Evolutionary conservation across 768 basidiomycete genomes (phyloP), one percentile per base, ranked within the genome.

Genomic region (Kwoniella sp.): DNA sequence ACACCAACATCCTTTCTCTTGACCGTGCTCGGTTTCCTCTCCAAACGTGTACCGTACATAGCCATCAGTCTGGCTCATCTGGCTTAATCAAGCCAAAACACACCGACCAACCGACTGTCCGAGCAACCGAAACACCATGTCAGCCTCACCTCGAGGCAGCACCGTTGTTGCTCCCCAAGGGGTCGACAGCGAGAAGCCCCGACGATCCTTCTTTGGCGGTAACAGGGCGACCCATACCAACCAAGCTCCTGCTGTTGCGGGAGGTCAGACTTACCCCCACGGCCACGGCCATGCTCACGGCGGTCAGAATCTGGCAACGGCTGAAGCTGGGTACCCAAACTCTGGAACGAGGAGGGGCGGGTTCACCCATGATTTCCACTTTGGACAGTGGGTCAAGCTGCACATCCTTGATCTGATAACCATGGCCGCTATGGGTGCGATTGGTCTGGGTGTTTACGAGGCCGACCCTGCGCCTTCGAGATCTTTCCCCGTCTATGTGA

Each of bases 361-460:
- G 37, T 60, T 60, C 50, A 53, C 37, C 6, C 58, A 60, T 56
- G 69, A 64, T 22, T 73, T 73, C 63, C 56, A 63, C 5, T 61
- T 69, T 47, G 55, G 53, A 9, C 36, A 51, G 26, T 73, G 72
- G 72, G 50, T 73, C 49, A 79, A 83, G 58, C 80, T 84, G 5
- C 84, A 86, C 80, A 82, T 80, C 5, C 71, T 84, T 51, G 85
- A 86, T 64, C 68, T 86, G 13, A 78, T 86, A 26, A 85, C 85
- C 1, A 85, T 87, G 85, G 83, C 82, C 0, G 71, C 83, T n/a
- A 84, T 86, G 82, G 85, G 85, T 26, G 77, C 77, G 9, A 61
- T 81, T 30, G 84, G 83, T 0, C 74, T 86, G 17, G 86, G 85
- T 19, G 82, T 86, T 3, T 85, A 86, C 71, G 81, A 83, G 68